Evolutionary conservation across 192 early-diverging fungal genomes (phyloP).

Genomic region (Coemansia guatemalensis): DNA sequence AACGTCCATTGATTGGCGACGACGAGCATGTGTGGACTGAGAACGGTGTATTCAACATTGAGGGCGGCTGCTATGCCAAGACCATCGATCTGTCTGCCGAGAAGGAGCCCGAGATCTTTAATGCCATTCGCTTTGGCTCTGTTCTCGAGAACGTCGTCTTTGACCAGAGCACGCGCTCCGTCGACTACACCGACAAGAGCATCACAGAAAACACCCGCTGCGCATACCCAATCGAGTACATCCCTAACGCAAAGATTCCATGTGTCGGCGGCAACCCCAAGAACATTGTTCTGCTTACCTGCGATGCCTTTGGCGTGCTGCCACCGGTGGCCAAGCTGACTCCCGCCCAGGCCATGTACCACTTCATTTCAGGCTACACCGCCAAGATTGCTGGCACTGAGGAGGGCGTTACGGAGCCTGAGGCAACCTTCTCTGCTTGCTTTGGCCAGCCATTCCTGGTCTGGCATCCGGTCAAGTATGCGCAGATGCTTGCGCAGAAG

Average conservation of each 20-base stretch:
- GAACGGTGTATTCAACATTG: conserved; percentile 96
- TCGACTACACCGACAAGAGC: conserved; percentile 78
- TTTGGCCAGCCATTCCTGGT: conserved; percentile 98
- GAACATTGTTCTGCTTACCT: conserved; percentile 96
- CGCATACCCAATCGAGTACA: conserved; percentile 94
- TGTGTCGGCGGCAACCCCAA: conserved; percentile 87
- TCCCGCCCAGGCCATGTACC: conserved; percentile 90
- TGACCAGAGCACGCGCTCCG: conserved; percentile 67
- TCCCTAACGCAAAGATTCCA: conserved; percentile 92
- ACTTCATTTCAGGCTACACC: conserved; percentile 97
- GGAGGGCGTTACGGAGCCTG: conserved; percentile 88
- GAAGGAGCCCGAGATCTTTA: conserved; percentile 99
- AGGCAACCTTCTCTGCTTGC: conserved; percentile 91
- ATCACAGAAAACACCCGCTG: conserved; percentile 98
- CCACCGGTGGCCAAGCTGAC: conserved; percentile 90
- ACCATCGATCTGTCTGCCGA: conserved; percentile 91
- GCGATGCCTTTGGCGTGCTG: conserved; percentile 95
- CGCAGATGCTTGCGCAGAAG: conserved; percentile 95
- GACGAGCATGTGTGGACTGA: conserved; percentile 99
- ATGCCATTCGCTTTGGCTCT: conserved; percentile 90
- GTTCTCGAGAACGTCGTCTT: conserved; percentile 94
- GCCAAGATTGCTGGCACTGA: conserved; percentile 98
- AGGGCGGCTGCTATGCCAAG: conserved; percentile 99
- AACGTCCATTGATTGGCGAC: conserved; percentile 93
- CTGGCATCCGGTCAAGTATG: conserved; percentile 94